Evolutionary conservation across 495 filamentous ascomycete species (phyloP).

Genomic region (Penicillium samsonianum): DNA sequence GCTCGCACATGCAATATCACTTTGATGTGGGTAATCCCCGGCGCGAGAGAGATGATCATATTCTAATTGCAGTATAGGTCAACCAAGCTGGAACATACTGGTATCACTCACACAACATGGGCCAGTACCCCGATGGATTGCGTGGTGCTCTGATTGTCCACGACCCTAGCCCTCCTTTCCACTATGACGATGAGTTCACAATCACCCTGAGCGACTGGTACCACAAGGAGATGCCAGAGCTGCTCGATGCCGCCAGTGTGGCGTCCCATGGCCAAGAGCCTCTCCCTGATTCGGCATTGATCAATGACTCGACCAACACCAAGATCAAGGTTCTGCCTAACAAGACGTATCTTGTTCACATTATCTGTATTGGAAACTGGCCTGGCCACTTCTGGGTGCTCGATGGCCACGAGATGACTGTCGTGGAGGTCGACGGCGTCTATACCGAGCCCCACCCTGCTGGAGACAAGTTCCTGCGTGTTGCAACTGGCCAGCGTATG

Average conservation of each 20-base stretch:
- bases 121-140: conserved; percentile 80
- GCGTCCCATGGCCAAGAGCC: conserved; percentile 40
- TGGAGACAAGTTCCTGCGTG: conserved; percentile 57
- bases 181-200: conserved; percentile 68
- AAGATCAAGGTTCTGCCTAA: conserved; percentile 48
- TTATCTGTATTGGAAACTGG: conserved; percentile 66
- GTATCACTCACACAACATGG: conserved; percentile 76
- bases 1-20: conserved; percentile 62
- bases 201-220: conserved; percentile 70
- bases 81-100: conserved; percentile 80
- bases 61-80: conserved; percentile 46
- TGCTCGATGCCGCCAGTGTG: conserved; percentile 22
- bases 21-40: conserved; percentile 65
- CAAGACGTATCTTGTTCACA: conserved; percentile 65
- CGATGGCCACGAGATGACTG: conserved; percentile 57
- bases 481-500: conserved; percentile 71
- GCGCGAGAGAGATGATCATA: neutral
- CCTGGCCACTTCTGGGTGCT: conserved; percentile 57
- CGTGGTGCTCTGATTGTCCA: conserved; percentile 72
- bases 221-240: conserved; percentile 56
- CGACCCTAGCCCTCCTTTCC: conserved; percentile 65
- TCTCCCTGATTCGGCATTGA: conserved; percentile 63
- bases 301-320: conserved; percentile 61
- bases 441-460: conserved; percentile 56
- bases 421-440: conserved; percentile 77